Evolutionary conservation across 2,329 filamentous ascomycete genomes (phyloP).

Genomic region (Pyrenophora teres): DNA sequence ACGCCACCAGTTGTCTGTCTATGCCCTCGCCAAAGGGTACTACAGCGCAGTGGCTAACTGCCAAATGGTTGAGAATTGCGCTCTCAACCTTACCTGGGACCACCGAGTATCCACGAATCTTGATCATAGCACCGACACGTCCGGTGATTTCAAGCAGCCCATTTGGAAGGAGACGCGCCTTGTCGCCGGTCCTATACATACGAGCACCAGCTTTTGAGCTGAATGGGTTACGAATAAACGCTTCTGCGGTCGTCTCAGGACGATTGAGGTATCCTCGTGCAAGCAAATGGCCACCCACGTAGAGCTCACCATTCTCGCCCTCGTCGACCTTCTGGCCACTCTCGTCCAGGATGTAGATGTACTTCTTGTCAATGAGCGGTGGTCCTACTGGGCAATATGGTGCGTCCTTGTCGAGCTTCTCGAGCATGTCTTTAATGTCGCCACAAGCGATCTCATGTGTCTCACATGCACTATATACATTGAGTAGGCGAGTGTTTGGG

Average conservation of each 20-base stretch:
- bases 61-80: constrained; percentile 70
- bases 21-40: constrained; percentile 76
- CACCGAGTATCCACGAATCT: constrained; percentile 77
- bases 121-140: constrained; percentile 79
- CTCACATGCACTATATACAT: constrained; percentile 82
- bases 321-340: constrained; percentile 64
- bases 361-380: constrained; percentile 65
- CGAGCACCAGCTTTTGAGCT: constrained; percentile 62
- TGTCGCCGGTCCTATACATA: constrained; percentile 77
- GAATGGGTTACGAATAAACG: constrained; percentile 71
- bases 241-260: constrained; percentile 75
- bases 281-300: constrained; percentile 72
- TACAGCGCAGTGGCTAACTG: constrained; percentile 73
- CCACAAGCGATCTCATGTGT: constrained; percentile 81
- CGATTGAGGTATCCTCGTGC: constrained; percentile 79
- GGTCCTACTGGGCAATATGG: constrained; percentile 75
- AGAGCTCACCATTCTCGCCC: constrained; percentile 73
- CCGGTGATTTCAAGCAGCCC: constrained; percentile 77
- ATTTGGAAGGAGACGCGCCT: constrained; percentile 68
- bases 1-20: constrained; percentile 75
- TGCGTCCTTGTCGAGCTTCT: constrained; percentile 59
- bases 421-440: constrained; percentile 70
- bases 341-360: constrained; percentile 75
- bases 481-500: constrained; percentile 71
- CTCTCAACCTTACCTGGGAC: constrained; percentile 78